Conservation (phyloP, 495 filamentous ascomycete species). For the Acidomyces sp. region DNA sequence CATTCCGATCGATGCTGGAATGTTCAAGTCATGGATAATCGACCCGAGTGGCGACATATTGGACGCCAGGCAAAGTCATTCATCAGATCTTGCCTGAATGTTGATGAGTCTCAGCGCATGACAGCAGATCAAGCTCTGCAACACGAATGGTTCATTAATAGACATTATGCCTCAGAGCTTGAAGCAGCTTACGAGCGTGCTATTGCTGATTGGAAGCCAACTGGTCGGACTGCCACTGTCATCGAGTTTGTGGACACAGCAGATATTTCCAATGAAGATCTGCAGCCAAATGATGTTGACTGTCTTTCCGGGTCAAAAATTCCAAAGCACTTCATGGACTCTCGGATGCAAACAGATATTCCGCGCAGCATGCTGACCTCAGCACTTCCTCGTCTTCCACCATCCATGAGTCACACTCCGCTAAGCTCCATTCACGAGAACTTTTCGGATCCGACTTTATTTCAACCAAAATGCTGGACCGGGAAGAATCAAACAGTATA, state of each 20-base stretch:
- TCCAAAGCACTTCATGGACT: background rate
- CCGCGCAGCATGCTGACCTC: background rate
- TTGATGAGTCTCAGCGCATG: slow-evolving; percentile 40
- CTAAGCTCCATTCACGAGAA: background rate
- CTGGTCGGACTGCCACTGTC: slow-evolving; percentile 15
- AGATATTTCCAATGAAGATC: background rate
- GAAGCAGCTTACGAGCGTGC: slow-evolving; percentile 36
- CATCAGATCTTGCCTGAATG: slow-evolving; percentile 38
- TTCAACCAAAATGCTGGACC: no score
- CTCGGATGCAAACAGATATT: background rate
- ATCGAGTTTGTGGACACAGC: slow-evolving; percentile 20
- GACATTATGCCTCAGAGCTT: slow-evolving; percentile 29
- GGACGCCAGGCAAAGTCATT: slow-evolving; percentile 39
- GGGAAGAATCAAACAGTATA: no score
- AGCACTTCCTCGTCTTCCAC: background rate
- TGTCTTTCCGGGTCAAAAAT: background rate
- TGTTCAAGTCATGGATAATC: slow-evolving; percentile 28
- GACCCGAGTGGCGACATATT: slow-evolving; percentile 29
- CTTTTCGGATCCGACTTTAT: no score
- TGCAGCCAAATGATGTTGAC: background rate
- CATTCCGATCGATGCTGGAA: background rate
- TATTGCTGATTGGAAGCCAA: slow-evolving; percentile 38
- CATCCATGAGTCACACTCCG: background rate
- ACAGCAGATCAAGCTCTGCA: slow-evolving; percentile 40
- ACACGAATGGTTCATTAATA: slow-evolving; percentile 49